Evolutionary conservation across 225 moss, liverwort and hornwort genomes (phyloP).

Genomic region (Bryoerythrophyllum caledonicum): DNA sequence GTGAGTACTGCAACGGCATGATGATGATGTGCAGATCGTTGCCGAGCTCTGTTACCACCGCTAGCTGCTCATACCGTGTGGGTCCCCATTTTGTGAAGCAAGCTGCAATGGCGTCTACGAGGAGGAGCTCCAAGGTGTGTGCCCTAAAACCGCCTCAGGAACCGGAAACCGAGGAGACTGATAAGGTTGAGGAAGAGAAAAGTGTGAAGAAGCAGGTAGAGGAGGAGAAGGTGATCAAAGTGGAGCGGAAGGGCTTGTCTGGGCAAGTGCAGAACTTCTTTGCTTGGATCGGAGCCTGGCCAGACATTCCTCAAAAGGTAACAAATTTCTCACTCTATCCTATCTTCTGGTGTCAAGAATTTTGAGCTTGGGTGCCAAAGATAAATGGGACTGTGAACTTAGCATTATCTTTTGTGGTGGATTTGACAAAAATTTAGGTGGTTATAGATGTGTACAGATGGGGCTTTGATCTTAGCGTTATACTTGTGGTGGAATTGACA

Average conservation of each 20-base stretch:
- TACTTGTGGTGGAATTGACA: neutral
- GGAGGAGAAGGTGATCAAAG: constrained; percentile 48
- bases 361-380: neutral
- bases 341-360: neutral
- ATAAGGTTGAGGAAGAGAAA: constrained; percentile 3
- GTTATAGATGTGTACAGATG: neutral
- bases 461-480: neutral
- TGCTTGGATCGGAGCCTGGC: constrained; percentile 62
- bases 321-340: neutral
- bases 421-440: neutral
- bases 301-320: constrained; percentile 45
- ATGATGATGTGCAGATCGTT: constrained; percentile 26
- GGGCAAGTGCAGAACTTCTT: constrained; percentile 40
- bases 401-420: neutral
- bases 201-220: constrained; percentile 25
- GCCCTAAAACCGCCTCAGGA: constrained; percentile 32
- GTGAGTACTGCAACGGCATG: constrained; percentile 32
- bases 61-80: constrained; percentile 29
- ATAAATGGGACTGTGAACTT: neutral
- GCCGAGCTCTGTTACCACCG: constrained; percentile 24
- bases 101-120: neutral
- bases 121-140: constrained; percentile 9
- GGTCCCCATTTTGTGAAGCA: constrained; percentile 16
- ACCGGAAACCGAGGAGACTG: constrained; percentile 34
- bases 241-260: constrained; percentile 47